A percentile compares a stretch with the other conserved stretches of the same genome.
phyloP scores from a whole-genome alignment of 495 filamentous ascomycete species.

The Neurospora hispaniola region DNA sequence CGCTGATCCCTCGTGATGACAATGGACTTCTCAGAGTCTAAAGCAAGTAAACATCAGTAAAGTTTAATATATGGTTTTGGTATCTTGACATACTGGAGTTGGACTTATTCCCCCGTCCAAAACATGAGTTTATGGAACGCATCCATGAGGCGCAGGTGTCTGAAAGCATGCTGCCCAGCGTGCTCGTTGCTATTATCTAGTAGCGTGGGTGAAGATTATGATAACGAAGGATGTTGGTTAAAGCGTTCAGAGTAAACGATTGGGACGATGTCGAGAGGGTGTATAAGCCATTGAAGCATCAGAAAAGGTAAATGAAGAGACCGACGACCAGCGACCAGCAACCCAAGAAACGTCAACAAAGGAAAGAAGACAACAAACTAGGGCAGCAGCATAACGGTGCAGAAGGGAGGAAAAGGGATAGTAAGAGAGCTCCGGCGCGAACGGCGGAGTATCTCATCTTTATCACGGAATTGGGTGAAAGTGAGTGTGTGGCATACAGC shows the following conservation, averaged over 20 bases:
- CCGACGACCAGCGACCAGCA: slow-evolving; percentile 22
- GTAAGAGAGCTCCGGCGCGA: slow-evolving; percentile 1
- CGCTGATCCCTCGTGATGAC: slow-evolving; percentile 31
- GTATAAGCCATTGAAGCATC: slow-evolving; percentile 1
- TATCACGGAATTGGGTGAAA: background rate
- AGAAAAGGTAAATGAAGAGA: slow-evolving; percentile 14
- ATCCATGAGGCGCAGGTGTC: slow-evolving; percentile 33
- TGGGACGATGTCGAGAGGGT: slow-evolving; percentile 4
- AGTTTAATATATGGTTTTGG: background rate
- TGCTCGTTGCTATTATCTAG: slow-evolving; percentile 21
- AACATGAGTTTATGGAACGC: slow-evolving; percentile 30
- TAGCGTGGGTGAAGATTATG: slow-evolving; percentile 12
- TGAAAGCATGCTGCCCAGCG: slow-evolving; percentile 28
- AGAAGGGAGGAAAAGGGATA: background rate
- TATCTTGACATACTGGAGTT: slow-evolving; percentile 15
- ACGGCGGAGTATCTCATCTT: slow-evolving; percentile 6
- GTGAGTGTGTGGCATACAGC: background rate
- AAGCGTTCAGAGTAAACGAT: background rate
- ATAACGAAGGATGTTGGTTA: slow-evolving; percentile 14
- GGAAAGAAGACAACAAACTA: background rate
- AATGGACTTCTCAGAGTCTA: slow-evolving; percentile 16
- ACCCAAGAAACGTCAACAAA: slow-evolving; percentile 5
- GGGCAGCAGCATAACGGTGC: slow-evolving; percentile 7
- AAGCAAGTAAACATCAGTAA: background rate
- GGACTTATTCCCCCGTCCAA: slow-evolving; percentile 29